A percentile compares a stretch with the other conserved stretches of the same genome.
These are phyloP conservation scores for Nicotiana knightiana DNA, from an alignment of 257 asterid genomes.

Conservation along the genomic window DNA sequence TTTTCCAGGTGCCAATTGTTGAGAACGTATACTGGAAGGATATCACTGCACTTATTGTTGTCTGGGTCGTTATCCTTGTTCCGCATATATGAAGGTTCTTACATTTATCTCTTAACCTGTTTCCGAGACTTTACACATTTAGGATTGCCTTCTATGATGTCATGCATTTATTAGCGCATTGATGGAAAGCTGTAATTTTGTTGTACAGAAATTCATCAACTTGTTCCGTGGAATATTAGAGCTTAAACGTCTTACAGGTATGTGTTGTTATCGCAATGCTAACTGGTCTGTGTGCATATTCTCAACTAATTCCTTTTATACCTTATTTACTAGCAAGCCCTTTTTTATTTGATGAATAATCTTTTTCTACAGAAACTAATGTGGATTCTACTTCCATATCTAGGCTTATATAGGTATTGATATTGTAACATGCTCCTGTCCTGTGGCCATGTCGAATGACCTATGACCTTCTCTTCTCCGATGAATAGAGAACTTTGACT, in stretches of 20 bases:
- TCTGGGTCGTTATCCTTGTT: conserved; percentile 37
- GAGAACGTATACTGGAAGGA: conserved; percentile 43
- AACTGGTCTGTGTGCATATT: neutral
- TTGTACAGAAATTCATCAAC: conserved; percentile 34
- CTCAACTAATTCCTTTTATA: too few species aligned
- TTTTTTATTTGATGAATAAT: too few species aligned
- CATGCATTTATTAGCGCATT: neutral
- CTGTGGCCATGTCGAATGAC: neutral
- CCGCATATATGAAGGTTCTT: conserved; percentile 42
- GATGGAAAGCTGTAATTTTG: neutral
- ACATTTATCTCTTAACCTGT: neutral
- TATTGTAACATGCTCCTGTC: neutral
- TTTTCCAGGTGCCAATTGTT: conserved; percentile 26
- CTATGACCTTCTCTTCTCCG: neutral
- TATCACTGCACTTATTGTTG: conserved; percentile 30
- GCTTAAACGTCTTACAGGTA: conserved; percentile 43
- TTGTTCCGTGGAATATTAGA: conserved; percentile 43
- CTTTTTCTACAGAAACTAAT: neutral
- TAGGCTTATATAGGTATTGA: neutral
- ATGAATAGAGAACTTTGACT: neutral
- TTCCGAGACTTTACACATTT: neutral
- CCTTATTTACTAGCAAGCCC: neutral
- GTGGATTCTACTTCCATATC: too few species aligned
- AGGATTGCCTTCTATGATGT: neutral
- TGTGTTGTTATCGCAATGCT: neutral